phyloP scores from a whole-genome alignment of 176 grass and related monocot species.

The Poa annua region DNA sequence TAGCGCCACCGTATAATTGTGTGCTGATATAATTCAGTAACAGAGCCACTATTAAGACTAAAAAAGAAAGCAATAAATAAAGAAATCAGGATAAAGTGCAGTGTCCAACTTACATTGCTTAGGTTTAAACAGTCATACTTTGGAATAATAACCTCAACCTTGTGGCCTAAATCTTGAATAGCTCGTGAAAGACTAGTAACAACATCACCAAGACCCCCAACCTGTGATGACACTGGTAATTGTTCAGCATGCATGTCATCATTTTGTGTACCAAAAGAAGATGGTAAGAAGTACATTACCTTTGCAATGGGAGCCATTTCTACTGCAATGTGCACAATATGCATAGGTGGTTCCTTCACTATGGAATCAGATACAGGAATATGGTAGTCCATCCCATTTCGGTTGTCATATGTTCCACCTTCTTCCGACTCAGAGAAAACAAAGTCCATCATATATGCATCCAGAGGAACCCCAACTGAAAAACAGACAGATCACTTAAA shows the following conservation, averaged over 20 bases:
- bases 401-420: constrained; percentile 92
- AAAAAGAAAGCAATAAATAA: constrained; percentile 14
- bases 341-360: constrained; percentile 82
- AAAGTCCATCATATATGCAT: constrained; percentile 99
- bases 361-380: constrained; percentile 74
- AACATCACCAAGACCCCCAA: constrained; percentile 94
- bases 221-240: constrained; percentile 50
- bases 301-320: constrained; percentile 99
- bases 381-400: constrained; percentile 86
- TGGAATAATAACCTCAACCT: constrained; percentile 91
- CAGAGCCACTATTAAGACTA: constrained; percentile 2
- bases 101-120: constrained; percentile 75
- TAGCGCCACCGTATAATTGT: background rate
- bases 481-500: constrained; percentile 30
- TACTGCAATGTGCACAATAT: constrained; percentile 94
- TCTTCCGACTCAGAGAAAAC: constrained; percentile 96
- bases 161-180: constrained; percentile 95
- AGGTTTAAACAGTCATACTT: constrained; percentile 96
- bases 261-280: constrained; percentile 12
- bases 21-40: background rate
- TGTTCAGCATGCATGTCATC: background rate
- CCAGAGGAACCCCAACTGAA: constrained; percentile 83
- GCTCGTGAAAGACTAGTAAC: constrained; percentile 98
- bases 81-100: constrained; percentile 21
- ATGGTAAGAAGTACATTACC: constrained; percentile 38